Conservation (phyloP, 1,284 basidiomycete genomes). For the Ganoderma meredithae region DNA sequence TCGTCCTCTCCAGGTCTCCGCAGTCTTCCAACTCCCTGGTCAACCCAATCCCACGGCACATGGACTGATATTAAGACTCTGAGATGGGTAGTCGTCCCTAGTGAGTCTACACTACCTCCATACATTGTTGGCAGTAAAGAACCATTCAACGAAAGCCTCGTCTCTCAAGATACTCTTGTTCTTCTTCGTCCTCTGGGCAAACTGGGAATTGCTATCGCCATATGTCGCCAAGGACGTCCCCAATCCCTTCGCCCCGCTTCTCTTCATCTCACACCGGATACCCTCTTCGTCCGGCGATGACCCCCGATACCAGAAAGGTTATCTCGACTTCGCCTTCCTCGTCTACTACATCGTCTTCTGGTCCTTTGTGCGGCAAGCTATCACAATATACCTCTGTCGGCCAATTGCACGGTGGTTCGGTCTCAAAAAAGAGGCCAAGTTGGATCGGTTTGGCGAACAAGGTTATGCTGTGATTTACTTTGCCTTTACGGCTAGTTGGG, state of each 20-base stretch:
- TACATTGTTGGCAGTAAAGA: neutral
- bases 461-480: conserved; percentile 91
- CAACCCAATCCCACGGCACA: conserved; percentile 44
- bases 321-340: conserved; percentile 84
- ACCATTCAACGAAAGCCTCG: conserved; percentile 52
- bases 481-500: conserved; percentile 72
- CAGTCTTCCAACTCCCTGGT: conserved; percentile 30
- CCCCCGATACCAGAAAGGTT: conserved; percentile 82
- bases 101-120: conserved; percentile 49
- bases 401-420: conserved; percentile 79
- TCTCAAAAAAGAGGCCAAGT: conserved; percentile 70
- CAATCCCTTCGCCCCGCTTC: conserved; percentile 82
- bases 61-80: conserved; percentile 56
- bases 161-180: conserved; percentile 78
- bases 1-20: conserved; percentile 21
- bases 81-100: conserved; percentile 80
- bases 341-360: conserved; percentile 91
- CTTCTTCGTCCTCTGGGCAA: conserved; percentile 75
- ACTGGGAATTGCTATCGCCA: conserved; percentile 70
- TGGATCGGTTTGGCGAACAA: conserved; percentile 91
- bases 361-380: conserved; percentile 87
- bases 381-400: conserved; percentile 76
- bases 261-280: conserved; percentile 80
- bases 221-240: conserved; percentile 54
- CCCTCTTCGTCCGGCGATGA: conserved; percentile 60